Conservation (phyloP, 805 yeast species). For the Kodamaea hsintzibuensis region DNA sequence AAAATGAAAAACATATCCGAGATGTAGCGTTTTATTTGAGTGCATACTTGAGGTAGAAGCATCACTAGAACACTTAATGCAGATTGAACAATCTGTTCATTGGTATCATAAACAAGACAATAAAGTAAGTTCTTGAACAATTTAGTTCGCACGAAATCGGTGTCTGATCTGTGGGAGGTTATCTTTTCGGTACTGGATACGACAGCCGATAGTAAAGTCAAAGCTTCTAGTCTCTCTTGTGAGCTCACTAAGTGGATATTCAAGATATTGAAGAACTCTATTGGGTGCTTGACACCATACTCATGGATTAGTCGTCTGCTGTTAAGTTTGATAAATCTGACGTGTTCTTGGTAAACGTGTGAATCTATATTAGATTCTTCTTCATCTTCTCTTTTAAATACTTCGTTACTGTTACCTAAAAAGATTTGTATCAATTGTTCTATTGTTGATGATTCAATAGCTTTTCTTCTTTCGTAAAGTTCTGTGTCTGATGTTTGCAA, state of each 20-base stretch:
- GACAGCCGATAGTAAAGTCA: slow-evolving; percentile 38
- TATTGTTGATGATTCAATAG: slow-evolving; percentile 23
- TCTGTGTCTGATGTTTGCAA: slow-evolving; percentile 21
- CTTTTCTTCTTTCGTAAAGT: slow-evolving; percentile 14
- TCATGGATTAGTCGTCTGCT: slow-evolving; percentile 39
- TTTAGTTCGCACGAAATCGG: slow-evolving; percentile 32
- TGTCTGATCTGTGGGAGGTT: slow-evolving; percentile 16
- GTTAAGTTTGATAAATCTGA: slow-evolving; percentile 48
- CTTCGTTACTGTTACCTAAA: slow-evolving; percentile 18
- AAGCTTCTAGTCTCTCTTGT: slow-evolving; percentile 35
- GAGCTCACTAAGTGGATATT: slow-evolving; percentile 35
- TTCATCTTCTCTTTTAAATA: slow-evolving; percentile 19
- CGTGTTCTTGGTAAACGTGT: slow-evolving; percentile 49
- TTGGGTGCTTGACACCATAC: slow-evolving; percentile 44
- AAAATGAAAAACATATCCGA: slow-evolving; percentile 46
- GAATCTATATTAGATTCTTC: slow-evolving; percentile 12
- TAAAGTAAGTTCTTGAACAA: slow-evolving; percentile 39
- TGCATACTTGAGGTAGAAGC: slow-evolving; percentile 45
- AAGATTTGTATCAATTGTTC: slow-evolving; percentile 26
- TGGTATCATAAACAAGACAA: slow-evolving; percentile 42
- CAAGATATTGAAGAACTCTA: slow-evolving; percentile 35
- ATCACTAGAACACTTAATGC: slow-evolving; percentile 32
- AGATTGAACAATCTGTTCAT: slow-evolving; percentile 40
- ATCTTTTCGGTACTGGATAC: slow-evolving; percentile 28
- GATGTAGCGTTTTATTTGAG: slow-evolving; percentile 30